Conservation (phyloP, 106 monocot genomes). For the Amphibolis antarctica region DNA sequence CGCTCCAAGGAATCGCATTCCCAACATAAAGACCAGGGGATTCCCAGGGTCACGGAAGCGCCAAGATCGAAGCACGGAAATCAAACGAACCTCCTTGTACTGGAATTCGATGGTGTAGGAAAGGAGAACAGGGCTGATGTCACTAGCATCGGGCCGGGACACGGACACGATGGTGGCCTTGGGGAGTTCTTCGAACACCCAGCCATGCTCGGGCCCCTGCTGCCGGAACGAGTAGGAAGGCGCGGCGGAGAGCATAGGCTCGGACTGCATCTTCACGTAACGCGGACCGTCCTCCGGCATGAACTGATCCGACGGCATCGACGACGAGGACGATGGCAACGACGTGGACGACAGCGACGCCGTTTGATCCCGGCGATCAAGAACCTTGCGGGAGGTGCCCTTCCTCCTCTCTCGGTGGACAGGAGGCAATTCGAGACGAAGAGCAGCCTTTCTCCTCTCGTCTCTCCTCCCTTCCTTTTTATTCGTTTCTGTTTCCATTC, state of each 20-base stretch:
- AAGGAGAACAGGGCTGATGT: conserved; percentile 81
- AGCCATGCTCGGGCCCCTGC: conserved; percentile 16
- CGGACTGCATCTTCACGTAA: conserved; percentile 70
- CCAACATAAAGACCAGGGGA: no score
- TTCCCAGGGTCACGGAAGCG: no score
- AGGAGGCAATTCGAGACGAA: no score
- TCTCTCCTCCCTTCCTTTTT: no score
- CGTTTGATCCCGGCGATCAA: no score
- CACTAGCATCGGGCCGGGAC: conserved; percentile 76
- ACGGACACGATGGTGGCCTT: conserved; percentile 67
- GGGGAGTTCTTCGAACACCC: conserved; percentile 83
- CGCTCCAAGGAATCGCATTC: no score
- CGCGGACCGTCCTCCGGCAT: conserved; percentile 21
- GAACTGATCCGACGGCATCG: conserved; percentile 30
- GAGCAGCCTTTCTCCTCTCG: no score
- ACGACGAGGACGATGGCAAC: not conserved
- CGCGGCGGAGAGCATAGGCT: conserved; percentile 26
- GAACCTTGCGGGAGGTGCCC: no score
- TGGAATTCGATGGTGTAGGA: conserved; percentile 87
- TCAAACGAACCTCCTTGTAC: conserved; percentile 72
- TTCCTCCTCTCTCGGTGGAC: no score
- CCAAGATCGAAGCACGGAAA: no score
- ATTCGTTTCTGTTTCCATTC: no score
- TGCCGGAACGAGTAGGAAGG: conserved; percentile 27
- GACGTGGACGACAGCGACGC: no score